Evolutionary conservation across 116 monocot genomes (phyloP).

Genomic region (Posidonia oceanica): DNA sequence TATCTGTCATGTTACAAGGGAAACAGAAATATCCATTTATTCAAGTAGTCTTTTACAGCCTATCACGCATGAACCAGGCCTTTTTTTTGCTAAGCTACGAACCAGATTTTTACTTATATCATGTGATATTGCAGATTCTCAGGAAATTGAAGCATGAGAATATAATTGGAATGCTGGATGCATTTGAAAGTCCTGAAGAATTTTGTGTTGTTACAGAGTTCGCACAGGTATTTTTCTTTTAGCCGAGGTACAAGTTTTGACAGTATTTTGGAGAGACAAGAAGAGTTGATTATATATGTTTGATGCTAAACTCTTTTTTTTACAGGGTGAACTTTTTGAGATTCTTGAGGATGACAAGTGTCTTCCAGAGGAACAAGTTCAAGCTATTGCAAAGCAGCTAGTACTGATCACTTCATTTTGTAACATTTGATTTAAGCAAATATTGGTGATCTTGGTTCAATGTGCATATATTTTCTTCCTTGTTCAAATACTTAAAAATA

Average conservation of each 20-base stretch:
- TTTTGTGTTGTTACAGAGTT: constrained; percentile 99
- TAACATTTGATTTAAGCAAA: background rate
- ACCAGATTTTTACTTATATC: background rate
- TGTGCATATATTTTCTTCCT: background rate
- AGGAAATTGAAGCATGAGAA: constrained; percentile 94
- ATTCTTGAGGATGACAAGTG: constrained; percentile 96
- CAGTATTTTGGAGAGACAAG: too few species aligned
- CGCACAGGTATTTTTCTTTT: constrained; percentile 60
- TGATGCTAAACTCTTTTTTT: background rate
- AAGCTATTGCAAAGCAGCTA: constrained; percentile 94
- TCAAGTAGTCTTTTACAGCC: background rate
- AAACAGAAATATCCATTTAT: too few species aligned
- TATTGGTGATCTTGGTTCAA: background rate
- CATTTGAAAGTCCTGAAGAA: constrained; percentile 90
- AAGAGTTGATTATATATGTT: too few species aligned
- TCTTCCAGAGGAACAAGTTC: constrained; percentile 95
- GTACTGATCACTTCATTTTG: constrained; percentile 23
- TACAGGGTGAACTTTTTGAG: constrained; percentile 93
- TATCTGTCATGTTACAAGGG: too few species aligned
- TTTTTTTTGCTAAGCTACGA: too few species aligned
- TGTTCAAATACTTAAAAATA: background rate
- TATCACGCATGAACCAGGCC: too few species aligned
- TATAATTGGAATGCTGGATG: constrained; percentile 96
- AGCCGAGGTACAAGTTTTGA: too few species aligned
- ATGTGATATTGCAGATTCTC: constrained; percentile 40